Evolutionary conservation across 2,329 filamentous ascomycete genomes (phyloP).

Genomic region (Colletotrichum caudatum): DNA sequence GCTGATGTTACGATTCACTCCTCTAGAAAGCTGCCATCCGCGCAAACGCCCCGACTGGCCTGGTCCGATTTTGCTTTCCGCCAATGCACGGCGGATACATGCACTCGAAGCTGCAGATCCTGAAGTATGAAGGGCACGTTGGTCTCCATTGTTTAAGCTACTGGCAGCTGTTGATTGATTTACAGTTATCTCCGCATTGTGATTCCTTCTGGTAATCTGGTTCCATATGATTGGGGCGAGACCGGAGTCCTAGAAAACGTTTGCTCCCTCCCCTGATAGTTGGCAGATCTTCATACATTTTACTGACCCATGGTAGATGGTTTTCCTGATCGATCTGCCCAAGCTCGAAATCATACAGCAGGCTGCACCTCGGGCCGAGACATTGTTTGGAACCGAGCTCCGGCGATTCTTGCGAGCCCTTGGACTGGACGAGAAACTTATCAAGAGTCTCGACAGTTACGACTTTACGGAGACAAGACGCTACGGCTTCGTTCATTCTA

Average conservation of each 20-base stretch:
- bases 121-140: slow-evolving; percentile 67
- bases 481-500: slow-evolving; percentile 86
- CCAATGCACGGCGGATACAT: slow-evolving; percentile 83
- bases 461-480: slow-evolving; percentile 81
- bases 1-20: neutral
- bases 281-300: neutral
- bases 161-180: neutral
- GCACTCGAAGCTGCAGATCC: slow-evolving; percentile 94
- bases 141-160: slow-evolving; percentile 13
- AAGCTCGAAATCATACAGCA: slow-evolving; percentile 58
- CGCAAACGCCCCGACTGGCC: slow-evolving; percentile 61
- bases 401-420: slow-evolving; percentile 76
- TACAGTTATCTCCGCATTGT: slow-evolving; percentile 78
- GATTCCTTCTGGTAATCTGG: slow-evolving; percentile 88
- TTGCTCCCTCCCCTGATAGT: slow-evolving; percentile 44
- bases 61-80: slow-evolving; percentile 82
- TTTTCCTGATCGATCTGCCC: slow-evolving; percentile 94
- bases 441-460: slow-evolving; percentile 78
- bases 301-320: slow-evolving; percentile 63
- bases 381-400: slow-evolving; percentile 76
- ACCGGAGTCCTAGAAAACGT: slow-evolving; percentile 87
- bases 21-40: slow-evolving; percentile 62
- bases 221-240: slow-evolving; percentile 91
- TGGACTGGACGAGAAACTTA: slow-evolving; percentile 72
- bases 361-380: slow-evolving; percentile 50